A percentile compares a stretch with the other conserved stretches of the same genome.
phyloP scores from a whole-genome alignment of 208 protist genomes.

The Crithidia thermophila region DNA sequence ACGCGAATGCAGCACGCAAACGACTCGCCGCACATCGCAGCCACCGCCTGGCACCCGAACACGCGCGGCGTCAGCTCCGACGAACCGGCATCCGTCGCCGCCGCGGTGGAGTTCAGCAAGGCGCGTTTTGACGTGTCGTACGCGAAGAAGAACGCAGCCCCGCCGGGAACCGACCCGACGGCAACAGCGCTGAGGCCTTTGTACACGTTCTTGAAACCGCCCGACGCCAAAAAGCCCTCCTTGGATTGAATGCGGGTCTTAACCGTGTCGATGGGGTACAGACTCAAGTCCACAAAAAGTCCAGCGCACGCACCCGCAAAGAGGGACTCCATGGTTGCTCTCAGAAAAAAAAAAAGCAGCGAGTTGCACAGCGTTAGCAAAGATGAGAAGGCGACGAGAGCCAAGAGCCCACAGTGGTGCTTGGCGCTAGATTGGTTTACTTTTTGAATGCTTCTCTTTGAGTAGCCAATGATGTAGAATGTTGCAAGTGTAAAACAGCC shows the following conservation, averaged over 20 bases:
- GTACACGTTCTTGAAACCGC: conserved; percentile 89
- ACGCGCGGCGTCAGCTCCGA: conserved; percentile 8
- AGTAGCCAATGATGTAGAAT: too few relatives aligned
- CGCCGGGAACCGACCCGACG: conserved; percentile 88
- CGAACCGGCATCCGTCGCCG: conserved; percentile 1
- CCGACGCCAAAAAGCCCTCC: conserved; percentile 74
- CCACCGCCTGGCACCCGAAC: conserved; percentile 48
- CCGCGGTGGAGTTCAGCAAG: conserved; percentile 15
- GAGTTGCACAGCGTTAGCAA: not conserved
- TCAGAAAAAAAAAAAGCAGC: not conserved
- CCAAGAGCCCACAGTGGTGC: too few relatives aligned
- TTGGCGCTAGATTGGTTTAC: too few relatives aligned
- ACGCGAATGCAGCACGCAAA: conserved; percentile 86
- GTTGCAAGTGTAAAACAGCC: too few relatives aligned
- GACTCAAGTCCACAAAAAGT: conserved; percentile 83
- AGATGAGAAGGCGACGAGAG: too few relatives aligned
- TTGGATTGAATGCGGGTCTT: conserved; percentile 92
- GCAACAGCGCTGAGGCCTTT: conserved; percentile 82
- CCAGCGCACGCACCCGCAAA: conserved; percentile 86
- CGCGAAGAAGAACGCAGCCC: conserved; percentile 87
- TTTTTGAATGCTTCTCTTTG: too few relatives aligned
- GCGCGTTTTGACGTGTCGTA: conserved; percentile 64
- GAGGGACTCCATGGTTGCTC: conserved; percentile 66
- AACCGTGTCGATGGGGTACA: conserved; percentile 94
- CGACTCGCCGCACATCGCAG: conserved; percentile 83